Evolutionary conservation across 2,329 filamentous ascomycete genomes (phyloP), one percentile per base, ranked within the genome.

Genomic region (Penicillium sp.): DNA sequence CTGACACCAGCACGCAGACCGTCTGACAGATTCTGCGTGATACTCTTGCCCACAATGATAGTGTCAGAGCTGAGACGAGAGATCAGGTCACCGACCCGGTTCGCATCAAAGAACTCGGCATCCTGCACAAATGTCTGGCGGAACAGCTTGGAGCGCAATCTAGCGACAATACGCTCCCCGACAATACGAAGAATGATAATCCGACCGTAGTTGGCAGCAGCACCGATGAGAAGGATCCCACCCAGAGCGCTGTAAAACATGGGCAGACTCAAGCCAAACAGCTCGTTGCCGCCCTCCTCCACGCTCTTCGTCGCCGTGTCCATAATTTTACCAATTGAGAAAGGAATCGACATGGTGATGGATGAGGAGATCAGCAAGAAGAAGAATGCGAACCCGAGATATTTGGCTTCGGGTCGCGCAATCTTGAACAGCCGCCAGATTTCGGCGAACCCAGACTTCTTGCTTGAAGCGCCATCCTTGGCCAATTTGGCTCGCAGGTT

Each of bases 61-160:
- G 93, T 96, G 67, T 98, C 94, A 2, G 90, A 95, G 61, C 91
- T 90, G 37, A 98, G 81, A 29, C 94, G 85, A 29, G 91, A 97
- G 62, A 98, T 96, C 58, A 98, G 74, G 66, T 98, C 93, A 66
- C 93, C 93, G 22, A 96, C 90, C 22, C 93, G 81, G 71, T 98
- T 98, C 31, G 93, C 93, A 66, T 98, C 93, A 64, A 98, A 98
- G 73, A 98, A 98, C 63, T 97, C 93, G 48, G 93, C 93, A 68
- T 98, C 93, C 68, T 98, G 93, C n/a, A 93, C 79, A 59, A 94
- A 95, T 0, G 93, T 98, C 54, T 86, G 82, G 55, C 89, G 82
- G 73, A 95, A 98, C 3, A 98, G 81, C 64, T 89, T 86, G 13
- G 90, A 91, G 50, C 93, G 82, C 45, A 98, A 77, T 57, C 91